phyloP scores from a whole-genome alignment of 345 rosid genomes.

The Trapa incisa region DNA sequence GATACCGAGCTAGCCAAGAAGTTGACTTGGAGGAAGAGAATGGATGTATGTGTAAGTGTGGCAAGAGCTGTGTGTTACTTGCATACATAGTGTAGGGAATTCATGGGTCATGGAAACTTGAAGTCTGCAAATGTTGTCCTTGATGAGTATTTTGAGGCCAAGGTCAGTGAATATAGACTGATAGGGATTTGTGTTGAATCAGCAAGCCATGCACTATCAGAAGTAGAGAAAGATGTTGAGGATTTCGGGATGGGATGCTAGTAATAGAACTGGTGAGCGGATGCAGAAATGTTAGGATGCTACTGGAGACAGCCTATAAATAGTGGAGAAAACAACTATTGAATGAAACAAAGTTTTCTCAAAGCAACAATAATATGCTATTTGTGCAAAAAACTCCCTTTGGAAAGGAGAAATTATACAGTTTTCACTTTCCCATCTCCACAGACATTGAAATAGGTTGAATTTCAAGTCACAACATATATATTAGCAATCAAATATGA shows the following conservation, averaged over 20 bases:
- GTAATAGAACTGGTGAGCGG: slow-evolving; percentile 41
- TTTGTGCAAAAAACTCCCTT: background rate
- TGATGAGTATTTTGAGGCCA: slow-evolving; percentile 53
- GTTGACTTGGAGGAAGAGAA: slow-evolving; percentile 16
- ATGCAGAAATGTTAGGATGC: slow-evolving; percentile 20
- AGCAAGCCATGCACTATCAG: slow-evolving; percentile 21
- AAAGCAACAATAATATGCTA: background rate
- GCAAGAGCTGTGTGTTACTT: slow-evolving; percentile 60
- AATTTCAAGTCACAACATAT: too few species aligned
- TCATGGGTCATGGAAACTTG: slow-evolving; percentile 63
- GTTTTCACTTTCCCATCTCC: too few species aligned
- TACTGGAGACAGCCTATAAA: slow-evolving; percentile 34
- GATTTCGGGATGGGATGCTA: slow-evolving; percentile 44
- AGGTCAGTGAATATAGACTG: slow-evolving; percentile 54
- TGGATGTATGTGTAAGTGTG: too few species aligned
- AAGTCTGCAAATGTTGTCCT: slow-evolving; percentile 52
- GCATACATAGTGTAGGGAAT: slow-evolving; percentile 69
- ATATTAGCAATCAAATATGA: too few species aligned
- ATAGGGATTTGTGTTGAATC: slow-evolving; percentile 10
- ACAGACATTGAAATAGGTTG: too few species aligned
- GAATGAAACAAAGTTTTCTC: slow-evolving; percentile 20
- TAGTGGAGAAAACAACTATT: slow-evolving; percentile 33
- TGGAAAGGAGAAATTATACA: background rate
- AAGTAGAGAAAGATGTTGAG: slow-evolving; percentile 53
- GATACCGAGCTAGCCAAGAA: slow-evolving; percentile 40